phyloP scores from a whole-genome alignment of 371 early-diverging fungal species.

The Parasitella parasitica region DNA sequence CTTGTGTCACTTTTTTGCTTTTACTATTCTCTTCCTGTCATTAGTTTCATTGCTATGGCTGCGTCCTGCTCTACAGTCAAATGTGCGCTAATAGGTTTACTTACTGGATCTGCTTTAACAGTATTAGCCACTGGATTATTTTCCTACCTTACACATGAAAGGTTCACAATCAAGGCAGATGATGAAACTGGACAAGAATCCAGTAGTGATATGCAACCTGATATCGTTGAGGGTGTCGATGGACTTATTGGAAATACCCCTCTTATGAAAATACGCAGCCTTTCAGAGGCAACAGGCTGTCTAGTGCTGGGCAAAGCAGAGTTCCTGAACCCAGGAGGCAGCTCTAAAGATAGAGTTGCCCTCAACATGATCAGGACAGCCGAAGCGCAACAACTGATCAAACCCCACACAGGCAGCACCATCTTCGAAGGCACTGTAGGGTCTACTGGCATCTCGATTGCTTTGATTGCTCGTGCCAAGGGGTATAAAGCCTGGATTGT shows the following conservation, averaged over 20 bases:
- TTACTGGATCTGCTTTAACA: conserved; percentile 33
- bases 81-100: conserved; percentile 24
- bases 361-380: conserved; percentile 81
- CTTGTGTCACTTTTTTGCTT: too few species aligned
- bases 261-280: conserved; percentile 78
- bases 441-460: conserved; percentile 83
- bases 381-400: conserved; percentile 64
- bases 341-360: conserved; percentile 93
- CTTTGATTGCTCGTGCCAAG: conserved; percentile 79
- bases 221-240: conserved; percentile 66
- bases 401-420: conserved; percentile 67
- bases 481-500: conserved; percentile 93
- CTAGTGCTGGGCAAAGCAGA: conserved; percentile 62
- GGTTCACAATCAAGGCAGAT: too few species aligned
- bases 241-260: conserved; percentile 90
- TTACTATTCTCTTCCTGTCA: too few species aligned
- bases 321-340: conserved; percentile 94
- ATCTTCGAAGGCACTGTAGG: conserved; percentile 95
- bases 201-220: conserved; percentile 5
- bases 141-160: conserved; percentile 10
- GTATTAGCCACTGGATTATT: conserved; percentile 26
- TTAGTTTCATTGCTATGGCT: not conserved
- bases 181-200: too few species aligned
- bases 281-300: conserved; percentile 90
- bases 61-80: conserved; percentile 15